Percentiles rank a stretch among this genome's conserved stretches.
phyloP scores from a whole-genome alignment of 2,329 filamentous ascomycete genomes.

The Penicillium oxalicum region DNA sequence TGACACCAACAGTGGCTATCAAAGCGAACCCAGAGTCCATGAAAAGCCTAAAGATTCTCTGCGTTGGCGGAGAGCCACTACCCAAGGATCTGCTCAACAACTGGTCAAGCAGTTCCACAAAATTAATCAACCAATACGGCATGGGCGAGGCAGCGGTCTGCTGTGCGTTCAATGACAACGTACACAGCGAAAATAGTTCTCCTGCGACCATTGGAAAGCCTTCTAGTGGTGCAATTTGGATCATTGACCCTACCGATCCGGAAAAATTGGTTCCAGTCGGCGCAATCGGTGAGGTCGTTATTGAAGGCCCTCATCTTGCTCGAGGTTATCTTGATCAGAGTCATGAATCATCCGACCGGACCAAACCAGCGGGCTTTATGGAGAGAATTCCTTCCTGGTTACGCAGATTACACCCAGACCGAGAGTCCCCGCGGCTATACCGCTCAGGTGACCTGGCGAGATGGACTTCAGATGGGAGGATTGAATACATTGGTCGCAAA shows the following conservation, averaged over 20 bases:
- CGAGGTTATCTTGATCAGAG: slow-evolving; percentile 27
- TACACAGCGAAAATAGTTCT: not conserved
- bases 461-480: slow-evolving; percentile 25
- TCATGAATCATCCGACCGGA: slow-evolving; percentile 2
- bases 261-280: slow-evolving; percentile 17
- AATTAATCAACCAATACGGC: slow-evolving; percentile 15
- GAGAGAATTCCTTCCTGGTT: slow-evolving; percentile 4
- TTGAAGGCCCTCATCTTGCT: slow-evolving; percentile 25
- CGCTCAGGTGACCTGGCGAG: slow-evolving; percentile 14
- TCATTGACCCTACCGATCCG: slow-evolving; percentile 25
- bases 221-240: not conserved
- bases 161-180: not conserved
- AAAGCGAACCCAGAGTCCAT: slow-evolving; percentile 14
- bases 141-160: slow-evolving; percentile 12
- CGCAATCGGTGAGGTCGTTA: slow-evolving; percentile 22
- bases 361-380: slow-evolving; percentile 24
- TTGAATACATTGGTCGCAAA: slow-evolving; percentile 45
- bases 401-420: slow-evolving; percentile 27
- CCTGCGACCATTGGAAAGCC: not conserved
- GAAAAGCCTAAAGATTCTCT: slow-evolving; percentile 10
- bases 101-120: slow-evolving; percentile 6
- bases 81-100: slow-evolving; percentile 7
- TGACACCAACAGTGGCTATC: slow-evolving; percentile 16
- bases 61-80: slow-evolving; percentile 15
- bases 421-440: slow-evolving; percentile 30